phyloP scores from a whole-genome alignment of 2,329 filamentous ascomycete species.

The Parastagonospora nodorum region DNA sequence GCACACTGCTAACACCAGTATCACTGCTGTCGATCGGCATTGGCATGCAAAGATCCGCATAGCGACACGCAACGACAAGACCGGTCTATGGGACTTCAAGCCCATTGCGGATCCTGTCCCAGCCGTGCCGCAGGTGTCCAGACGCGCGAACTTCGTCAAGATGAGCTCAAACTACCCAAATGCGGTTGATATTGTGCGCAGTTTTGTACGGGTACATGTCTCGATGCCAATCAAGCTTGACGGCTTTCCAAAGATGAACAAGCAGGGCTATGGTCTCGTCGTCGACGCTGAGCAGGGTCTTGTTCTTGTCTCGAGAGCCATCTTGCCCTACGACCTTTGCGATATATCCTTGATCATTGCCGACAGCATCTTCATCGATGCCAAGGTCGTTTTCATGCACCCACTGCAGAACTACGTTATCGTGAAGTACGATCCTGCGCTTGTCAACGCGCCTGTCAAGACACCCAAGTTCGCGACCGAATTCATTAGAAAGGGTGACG shows the following conservation, averaged over 20 bases:
- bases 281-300: conserved; percentile 95
- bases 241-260: conserved; percentile 92
- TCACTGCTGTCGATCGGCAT: conserved; percentile 91
- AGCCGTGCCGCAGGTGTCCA: conserved; percentile 70
- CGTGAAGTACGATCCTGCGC: conserved; percentile 87
- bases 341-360: conserved; percentile 96
- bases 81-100: conserved; percentile 92
- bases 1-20: conserved; percentile 90
- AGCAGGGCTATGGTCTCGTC: conserved; percentile 95
- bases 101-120: conserved; percentile 83
- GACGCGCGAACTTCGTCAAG: conserved; percentile 88
- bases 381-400: conserved; percentile 93
- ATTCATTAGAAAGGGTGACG: conserved; percentile 87
- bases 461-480: conserved; percentile 82
- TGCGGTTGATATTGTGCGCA: conserved; percentile 90
- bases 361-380: conserved; percentile 92
- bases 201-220: conserved; percentile 91
- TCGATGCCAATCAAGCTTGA: conserved; percentile 96
- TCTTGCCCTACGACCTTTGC: conserved; percentile 94
- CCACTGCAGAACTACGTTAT: conserved; percentile 96
- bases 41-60: conserved; percentile 96
- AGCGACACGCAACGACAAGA: conserved; percentile 85
- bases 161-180: conserved; percentile 86
- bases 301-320: conserved; percentile 90
- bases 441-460: conserved; percentile 93